Evolutionary conservation across 306 rosid genomes (phyloP), one percentile per base, ranked within the genome.

Genomic region (Medicago arabica): DNA sequence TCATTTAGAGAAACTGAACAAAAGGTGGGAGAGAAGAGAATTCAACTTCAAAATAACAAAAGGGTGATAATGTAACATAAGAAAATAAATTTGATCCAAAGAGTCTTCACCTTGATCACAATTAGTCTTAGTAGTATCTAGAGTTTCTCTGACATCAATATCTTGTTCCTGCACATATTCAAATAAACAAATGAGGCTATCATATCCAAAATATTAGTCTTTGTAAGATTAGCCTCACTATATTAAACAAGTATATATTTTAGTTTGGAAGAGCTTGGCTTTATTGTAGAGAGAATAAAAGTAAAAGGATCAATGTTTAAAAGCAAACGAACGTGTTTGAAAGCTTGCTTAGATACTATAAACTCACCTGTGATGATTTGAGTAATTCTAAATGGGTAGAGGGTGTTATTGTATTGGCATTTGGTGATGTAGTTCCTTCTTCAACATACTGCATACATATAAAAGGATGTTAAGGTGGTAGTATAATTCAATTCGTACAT

Each of bases 1-100:
- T 9, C 70, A 40, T 65, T 9, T 65, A 39, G 7, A 17, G 71
- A 41, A 41, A 66, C 54, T 66, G 47, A 66, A 18, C 12, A 66
- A 41, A 19, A 66, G 31, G 9, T 9, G 34, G 36, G 6, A 18
- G 2, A 8, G 72, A 7, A 68, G 11, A 67, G 58, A 39, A 40
- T 43, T 43, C 14, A 60, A 31, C 9, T 5, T 60, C 66, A 60
- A 67, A 67, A 16, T 18, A 28, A 28, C 17, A 19, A 41, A 21
- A 10, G 8, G 28, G 28, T 18, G 14, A 54, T 18, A 12, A 28
- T 9, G 31, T 17, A 38, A 60, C 9, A 60, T 28, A 62, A 54
- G 60, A 18, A 18, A 54, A 18, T 54, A 18, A 54, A 62, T 15
- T 15, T 11, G 9, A 8, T 23, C 10, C 23, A 55, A 69, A 15